Evolutionary conservation across 202 grass and related monocot species (phyloP).

Genomic region (Bolboschoenoplectus hybrid): DNA sequence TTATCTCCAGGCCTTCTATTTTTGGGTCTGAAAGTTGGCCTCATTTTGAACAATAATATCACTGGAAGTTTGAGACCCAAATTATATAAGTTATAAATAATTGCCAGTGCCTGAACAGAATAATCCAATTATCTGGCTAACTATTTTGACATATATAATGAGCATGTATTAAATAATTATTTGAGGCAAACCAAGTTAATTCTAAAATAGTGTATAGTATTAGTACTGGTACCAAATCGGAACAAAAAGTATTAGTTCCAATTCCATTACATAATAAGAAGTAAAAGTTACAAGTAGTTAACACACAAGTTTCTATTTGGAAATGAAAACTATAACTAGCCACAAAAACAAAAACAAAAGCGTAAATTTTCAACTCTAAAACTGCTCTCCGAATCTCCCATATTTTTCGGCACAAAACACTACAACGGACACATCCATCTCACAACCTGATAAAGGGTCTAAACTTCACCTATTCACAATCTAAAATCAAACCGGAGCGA

Average conservation of each 20-base stretch:
- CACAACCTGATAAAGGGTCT: neutral
- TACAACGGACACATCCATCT: neutral
- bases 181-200: neutral
- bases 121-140: neutral
- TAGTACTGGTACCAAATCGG: neutral
- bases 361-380: constrained; percentile 10
- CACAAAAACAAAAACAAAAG: neutral
- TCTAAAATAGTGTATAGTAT: neutral
- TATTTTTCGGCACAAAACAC: neutral
- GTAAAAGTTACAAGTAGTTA: neutral
- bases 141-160: neutral
- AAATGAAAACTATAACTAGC: constrained; percentile 20
- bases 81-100: neutral
- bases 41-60: neutral
- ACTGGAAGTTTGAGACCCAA: neutral
- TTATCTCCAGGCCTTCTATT: neutral
- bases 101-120: neutral
- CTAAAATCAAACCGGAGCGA: constrained; percentile 31
- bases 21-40: neutral
- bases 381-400: neutral
- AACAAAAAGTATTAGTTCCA: neutral
- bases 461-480: constrained; percentile 38
- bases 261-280: constrained; percentile 7
- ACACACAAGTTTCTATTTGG: neutral
- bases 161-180: neutral